These are phyloP conservation scores for Trichophaea hybrida DNA, from an alignment of 2,329 filamentous ascomycete species.

Conservation along the genomic window DNA sequence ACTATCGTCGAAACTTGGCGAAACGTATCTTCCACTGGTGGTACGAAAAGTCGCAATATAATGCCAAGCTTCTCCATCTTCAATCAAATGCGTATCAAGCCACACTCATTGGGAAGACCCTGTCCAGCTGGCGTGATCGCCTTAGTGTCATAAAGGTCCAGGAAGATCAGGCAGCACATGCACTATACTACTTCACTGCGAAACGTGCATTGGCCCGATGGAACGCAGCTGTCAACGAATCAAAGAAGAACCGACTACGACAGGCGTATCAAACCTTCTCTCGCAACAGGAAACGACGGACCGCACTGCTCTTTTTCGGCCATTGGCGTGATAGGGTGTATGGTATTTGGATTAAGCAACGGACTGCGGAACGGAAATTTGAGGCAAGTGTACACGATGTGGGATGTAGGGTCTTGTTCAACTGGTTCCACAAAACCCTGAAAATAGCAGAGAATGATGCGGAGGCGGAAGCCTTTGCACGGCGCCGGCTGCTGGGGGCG, in stretches of 20 bases:
- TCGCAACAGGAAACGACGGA: conserved; percentile 11
- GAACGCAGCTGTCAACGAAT: conserved; percentile 10
- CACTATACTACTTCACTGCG: conserved; percentile 18
- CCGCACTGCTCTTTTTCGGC: conserved; percentile 7
- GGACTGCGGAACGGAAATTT: neutral
- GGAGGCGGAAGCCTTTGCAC: conserved; percentile 7
- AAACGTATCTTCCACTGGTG: neutral
- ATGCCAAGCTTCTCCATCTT: neutral
- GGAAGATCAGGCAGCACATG: conserved; percentile 17
- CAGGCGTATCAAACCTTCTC: conserved; percentile 13
- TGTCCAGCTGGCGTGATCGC: conserved; percentile 11
- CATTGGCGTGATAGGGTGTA: conserved; percentile 8
- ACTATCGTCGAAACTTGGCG: conserved; percentile 5
- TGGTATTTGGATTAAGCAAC: conserved; percentile 4
- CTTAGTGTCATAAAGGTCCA: conserved; percentile 3
- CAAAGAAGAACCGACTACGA: conserved; percentile 10
- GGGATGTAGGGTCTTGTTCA: neutral
- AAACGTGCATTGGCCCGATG: conserved; percentile 9
- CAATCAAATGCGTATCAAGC: neutral
- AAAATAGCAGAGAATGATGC: neutral
- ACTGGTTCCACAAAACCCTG: neutral
- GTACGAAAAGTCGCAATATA: neutral
- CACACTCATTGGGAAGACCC: neutral
- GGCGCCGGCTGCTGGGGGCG: conserved; percentile 1
- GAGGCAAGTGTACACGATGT: neutral